Conservation (phyloP, 345 rosid genomes). For the Capsella bursapastoris region DNA sequence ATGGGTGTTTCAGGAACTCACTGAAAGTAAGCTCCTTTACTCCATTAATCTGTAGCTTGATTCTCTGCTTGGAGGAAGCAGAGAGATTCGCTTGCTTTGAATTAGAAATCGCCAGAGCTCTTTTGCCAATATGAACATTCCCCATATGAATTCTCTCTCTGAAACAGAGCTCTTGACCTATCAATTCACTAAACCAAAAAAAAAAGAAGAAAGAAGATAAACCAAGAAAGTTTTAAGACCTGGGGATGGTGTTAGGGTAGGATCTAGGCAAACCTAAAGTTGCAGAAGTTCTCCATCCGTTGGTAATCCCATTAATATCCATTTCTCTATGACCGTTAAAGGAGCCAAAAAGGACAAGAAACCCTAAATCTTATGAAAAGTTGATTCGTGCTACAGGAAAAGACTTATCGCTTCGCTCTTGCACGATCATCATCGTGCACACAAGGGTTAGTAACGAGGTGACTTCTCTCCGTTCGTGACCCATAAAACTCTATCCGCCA, state of each 20-base stretch:
- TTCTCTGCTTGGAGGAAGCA: slow-evolving; percentile 65
- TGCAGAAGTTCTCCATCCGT: slow-evolving; percentile 26
- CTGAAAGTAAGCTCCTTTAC: slow-evolving; percentile 51
- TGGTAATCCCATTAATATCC: slow-evolving; percentile 33
- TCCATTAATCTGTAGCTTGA: slow-evolving; percentile 51
- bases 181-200: slow-evolving; percentile 18
- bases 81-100: slow-evolving; percentile 68
- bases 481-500: slow-evolving; percentile 26
- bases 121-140: background rate
- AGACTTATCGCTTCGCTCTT: slow-evolving; percentile 23
- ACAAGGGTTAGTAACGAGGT: slow-evolving; percentile 3
- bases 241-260: slow-evolving; percentile 17
- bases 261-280: slow-evolving; percentile 25
- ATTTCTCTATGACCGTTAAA: slow-evolving; percentile 1
- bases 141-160: slow-evolving; percentile 35
- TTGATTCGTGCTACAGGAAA: slow-evolving; percentile 1
- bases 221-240: slow-evolving; percentile 28
- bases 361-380: background rate
- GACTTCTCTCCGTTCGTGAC: slow-evolving; percentile 5
- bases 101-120: slow-evolving; percentile 28
- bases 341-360: background rate
- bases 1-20: slow-evolving; percentile 70
- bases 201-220: background rate
- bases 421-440: slow-evolving; percentile 8
- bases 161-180: slow-evolving; percentile 10